Conservation (phyloP, 2,329 filamentous ascomycete species). For the Orbilia brochopaga region DNA sequence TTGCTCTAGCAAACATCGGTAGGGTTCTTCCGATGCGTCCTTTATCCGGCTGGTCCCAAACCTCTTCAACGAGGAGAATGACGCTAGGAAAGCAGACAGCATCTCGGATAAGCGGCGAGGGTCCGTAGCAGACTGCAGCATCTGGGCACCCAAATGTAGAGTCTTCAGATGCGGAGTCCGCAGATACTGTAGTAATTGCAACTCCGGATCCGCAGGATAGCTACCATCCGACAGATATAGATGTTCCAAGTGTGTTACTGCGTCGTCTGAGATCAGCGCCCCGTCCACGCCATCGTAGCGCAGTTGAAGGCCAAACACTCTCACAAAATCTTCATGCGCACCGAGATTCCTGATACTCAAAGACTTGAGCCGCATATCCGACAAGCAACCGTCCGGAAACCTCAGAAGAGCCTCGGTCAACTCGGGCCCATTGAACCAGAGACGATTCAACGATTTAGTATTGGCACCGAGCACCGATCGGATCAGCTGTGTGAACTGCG, state of each 20-base stretch:
- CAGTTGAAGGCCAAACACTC: slow-evolving; percentile 24
- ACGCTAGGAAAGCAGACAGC: slow-evolving; percentile 3
- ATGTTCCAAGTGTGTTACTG: slow-evolving; percentile 14
- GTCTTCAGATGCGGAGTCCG: slow-evolving; percentile 26
- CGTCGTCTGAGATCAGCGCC: neutral
- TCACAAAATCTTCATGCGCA: slow-evolving; percentile 1
- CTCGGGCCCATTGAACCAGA: slow-evolving; percentile 36
- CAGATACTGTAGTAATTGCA: slow-evolving; percentile 12
- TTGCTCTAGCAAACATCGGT: neutral
- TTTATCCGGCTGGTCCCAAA: slow-evolving; percentile 13
- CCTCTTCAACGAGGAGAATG: slow-evolving; percentile 18
- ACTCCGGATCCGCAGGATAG: neutral
- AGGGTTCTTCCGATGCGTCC: neutral
- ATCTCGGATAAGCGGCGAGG: neutral
- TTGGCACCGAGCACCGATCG: neutral
- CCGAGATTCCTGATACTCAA: slow-evolving; percentile 22
- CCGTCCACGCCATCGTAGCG: neutral
- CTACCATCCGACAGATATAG: slow-evolving; percentile 25
- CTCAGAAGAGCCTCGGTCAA: neutral
- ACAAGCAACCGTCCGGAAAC: slow-evolving; percentile 15
- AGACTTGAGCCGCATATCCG: slow-evolving; percentile 24
- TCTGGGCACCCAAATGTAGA: slow-evolving; percentile 14
- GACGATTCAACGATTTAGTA: slow-evolving; percentile 11
- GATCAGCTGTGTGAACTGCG: slow-evolving; percentile 8
- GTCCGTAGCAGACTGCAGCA: neutral